Evolutionary conservation across 257 asterid genomes (phyloP).

Genomic region (Echium plantagineum): DNA sequence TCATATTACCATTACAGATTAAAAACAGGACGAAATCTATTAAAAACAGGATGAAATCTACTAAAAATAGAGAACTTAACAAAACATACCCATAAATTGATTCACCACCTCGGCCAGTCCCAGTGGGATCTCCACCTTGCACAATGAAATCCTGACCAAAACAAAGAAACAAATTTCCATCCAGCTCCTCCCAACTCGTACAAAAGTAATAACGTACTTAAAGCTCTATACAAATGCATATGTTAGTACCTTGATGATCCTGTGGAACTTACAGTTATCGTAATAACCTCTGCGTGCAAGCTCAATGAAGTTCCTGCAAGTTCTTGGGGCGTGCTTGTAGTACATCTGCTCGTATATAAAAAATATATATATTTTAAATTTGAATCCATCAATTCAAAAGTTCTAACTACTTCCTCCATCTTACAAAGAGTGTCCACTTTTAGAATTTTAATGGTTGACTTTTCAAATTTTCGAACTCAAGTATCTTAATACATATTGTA

Average conservation of each 20-base stretch:
- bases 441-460: too few relatives aligned
- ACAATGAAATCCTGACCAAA: slow-evolving; percentile 63
- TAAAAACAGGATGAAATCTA: neutral
- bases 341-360: slow-evolving; percentile 42
- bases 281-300: slow-evolving; percentile 93
- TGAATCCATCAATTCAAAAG: too few relatives aligned
- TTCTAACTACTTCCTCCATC: too few relatives aligned
- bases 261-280: slow-evolving; percentile 77
- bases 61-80: neutral
- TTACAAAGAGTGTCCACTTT: too few relatives aligned
- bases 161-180: neutral
- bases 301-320: slow-evolving; percentile 85
- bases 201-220: neutral
- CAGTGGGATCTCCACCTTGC: slow-evolving; percentile 99
- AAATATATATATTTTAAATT: too few relatives aligned
- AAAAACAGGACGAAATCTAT: neutral
- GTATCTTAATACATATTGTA: too few relatives aligned
- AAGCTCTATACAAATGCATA: neutral
- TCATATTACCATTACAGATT: too few relatives aligned
- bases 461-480: too few relatives aligned
- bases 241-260: slow-evolving; percentile 64
- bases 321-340: slow-evolving; percentile 82
- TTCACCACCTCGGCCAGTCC: slow-evolving; percentile 95
- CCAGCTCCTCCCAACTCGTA: neutral
- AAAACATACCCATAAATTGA: slow-evolving; percentile 69